Evolutionary conservation across 2,329 filamentous ascomycete species (phyloP).

Genomic region (Nectriaceae sp.): DNA sequence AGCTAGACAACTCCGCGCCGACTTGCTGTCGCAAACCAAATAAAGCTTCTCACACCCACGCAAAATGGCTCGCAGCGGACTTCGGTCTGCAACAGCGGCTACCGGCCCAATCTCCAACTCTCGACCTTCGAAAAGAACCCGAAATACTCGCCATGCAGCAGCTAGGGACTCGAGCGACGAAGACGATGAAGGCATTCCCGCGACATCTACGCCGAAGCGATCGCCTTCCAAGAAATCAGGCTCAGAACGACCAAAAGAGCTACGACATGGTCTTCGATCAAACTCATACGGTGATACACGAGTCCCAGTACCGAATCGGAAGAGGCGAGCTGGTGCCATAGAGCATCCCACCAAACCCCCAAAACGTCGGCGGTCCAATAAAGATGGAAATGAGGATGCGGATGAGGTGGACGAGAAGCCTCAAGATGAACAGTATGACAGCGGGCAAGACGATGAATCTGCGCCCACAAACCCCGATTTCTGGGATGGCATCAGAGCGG

Average conservation of each 20-base stretch:
- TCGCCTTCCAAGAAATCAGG: not conserved
- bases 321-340: constrained; percentile 12
- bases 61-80: too few relatives aligned
- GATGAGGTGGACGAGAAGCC: not conserved
- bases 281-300: not conserved
- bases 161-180: constrained; percentile 6
- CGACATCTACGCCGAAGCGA: constrained; percentile 3
- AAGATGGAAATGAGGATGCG: not conserved
- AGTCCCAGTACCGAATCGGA: constrained; percentile 7
- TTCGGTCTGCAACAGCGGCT: too few relatives aligned
- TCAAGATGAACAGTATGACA: constrained; percentile 1
- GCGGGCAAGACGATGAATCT: constrained; percentile 12
- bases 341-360: not conserved
- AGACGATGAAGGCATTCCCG: not conserved
- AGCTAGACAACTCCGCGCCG: too few relatives aligned
- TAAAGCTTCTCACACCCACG: too few relatives aligned
- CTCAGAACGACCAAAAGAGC: not conserved
- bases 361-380: not conserved
- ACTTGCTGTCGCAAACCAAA: too few relatives aligned
- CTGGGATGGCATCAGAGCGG: constrained; percentile 16
- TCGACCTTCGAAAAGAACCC: too few relatives aligned
- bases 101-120: too few relatives aligned
- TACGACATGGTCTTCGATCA: not conserved
- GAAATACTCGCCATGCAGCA: not conserved
- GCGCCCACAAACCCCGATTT: constrained; percentile 7